Conservation (phyloP, 345 rosid species). For the Arabis alpina region DNA sequence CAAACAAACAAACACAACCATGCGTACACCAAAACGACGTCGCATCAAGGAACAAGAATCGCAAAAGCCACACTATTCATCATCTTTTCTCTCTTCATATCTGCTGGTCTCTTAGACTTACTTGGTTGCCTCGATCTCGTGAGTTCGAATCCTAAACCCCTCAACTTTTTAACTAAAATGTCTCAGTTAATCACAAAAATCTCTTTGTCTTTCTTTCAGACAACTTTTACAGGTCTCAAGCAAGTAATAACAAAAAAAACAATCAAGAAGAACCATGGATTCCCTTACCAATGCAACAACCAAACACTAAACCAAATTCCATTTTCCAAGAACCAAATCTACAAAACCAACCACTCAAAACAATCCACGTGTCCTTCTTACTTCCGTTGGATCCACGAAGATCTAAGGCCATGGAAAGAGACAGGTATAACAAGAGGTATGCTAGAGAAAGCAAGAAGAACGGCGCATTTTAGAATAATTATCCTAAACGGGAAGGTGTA, state of each 20-base stretch:
- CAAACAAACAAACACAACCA: conserved; percentile 20
- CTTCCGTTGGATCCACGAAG: conserved; percentile 84
- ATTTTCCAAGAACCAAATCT: background rate
- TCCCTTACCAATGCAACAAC: conserved; percentile 50
- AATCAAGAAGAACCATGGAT: conserved; percentile 41
- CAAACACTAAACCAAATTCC: conserved; percentile 29
- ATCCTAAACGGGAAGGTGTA: conserved; percentile 64
- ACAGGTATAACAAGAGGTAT: conserved; percentile 64
- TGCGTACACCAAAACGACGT: conserved; percentile 18
- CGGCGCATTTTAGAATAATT: conserved; percentile 65
- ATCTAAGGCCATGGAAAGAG: conserved; percentile 67
- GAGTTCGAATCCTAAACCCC: conserved; percentile 14
- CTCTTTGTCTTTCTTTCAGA: conserved; percentile 18
- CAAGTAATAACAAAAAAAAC: conserved; percentile 33
- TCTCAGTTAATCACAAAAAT: background rate
- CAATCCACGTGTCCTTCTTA: conserved; percentile 58
- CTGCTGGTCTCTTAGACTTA: conserved; percentile 38
- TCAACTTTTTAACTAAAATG: background rate
- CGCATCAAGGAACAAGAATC: conserved; percentile 35
- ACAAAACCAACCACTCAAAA: conserved; percentile 16
- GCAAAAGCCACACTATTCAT: conserved; percentile 39
- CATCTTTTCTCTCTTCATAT: conserved; percentile 27
- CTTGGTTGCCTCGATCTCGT: conserved; percentile 37
- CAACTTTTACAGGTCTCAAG: conserved; percentile 32
- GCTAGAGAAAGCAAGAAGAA: conserved; percentile 53